Evolutionary conservation across 441 rosid genomes (phyloP), one percentile per base, ranked within the genome.

Genomic region (Gossypium lobatum): DNA sequence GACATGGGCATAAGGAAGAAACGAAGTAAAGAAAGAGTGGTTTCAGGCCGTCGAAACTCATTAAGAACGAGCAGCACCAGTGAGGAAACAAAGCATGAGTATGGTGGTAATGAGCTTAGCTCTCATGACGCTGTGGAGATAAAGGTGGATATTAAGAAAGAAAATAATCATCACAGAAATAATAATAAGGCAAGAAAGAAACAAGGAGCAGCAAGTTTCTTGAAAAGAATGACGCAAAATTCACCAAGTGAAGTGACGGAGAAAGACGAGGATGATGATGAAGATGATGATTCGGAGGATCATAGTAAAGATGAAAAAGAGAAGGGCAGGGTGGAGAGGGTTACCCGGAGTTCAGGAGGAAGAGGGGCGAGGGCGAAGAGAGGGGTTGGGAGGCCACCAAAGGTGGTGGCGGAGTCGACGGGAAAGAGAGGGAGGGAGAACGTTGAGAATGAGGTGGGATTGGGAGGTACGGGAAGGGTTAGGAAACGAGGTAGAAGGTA

Each of bases 201-300:
- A 77, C 81, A 75, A 80, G 85, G 87, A 7, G 88, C 78, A 0
- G 90, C 88, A 0, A 80, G 86, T 39, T 86, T 86, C 77, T 65
- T 86, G 81, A 81, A 76, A 76, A 79, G 88, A 66, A 86, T 84
- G 83, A 86, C 80, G 82, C 90, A 86, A 72, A 84, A 83, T 65
- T 82, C 87, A 1, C 82, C 84, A 0, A 76, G 80, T 39, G 72
- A 72, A 20, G 70, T 39, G 11, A 65, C 54, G 1, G 81, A 69
- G 21, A 57, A 80, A 0, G 81, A 61, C 0, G 72, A 75, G 0
- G 75, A 69, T 0, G 20, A 8, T 3, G 66, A 62, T 4, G 76
- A 75, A 0, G 75, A 73, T 0, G 45, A 61, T 1, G 58, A 54
- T 4, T 77, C 74, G 0, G 78, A 75, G 26, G 75, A 68, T 0